A percentile compares a stretch with the other conserved stretches of the same genome.
These are phyloP conservation scores for Auriscalpium vulgare DNA, from an alignment of 768 basidiomycete genomes.

Conservation along the genomic window DNA sequence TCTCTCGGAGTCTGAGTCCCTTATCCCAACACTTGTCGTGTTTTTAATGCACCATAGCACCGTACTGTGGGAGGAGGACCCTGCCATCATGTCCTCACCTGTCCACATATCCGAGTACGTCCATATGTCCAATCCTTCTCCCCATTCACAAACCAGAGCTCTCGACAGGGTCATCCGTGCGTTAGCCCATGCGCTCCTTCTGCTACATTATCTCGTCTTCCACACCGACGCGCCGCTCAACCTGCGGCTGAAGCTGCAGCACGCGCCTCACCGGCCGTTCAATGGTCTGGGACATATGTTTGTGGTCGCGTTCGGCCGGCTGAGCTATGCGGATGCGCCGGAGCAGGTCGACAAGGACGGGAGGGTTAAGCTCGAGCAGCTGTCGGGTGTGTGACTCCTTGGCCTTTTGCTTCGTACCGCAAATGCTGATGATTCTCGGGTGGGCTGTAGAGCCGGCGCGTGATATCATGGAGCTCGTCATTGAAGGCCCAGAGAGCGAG, in stretches of 20 bases:
- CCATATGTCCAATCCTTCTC: neutral
- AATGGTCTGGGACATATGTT: slow-evolving; percentile 63
- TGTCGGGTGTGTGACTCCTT: slow-evolving; percentile 13
- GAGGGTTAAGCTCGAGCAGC: slow-evolving; percentile 16
- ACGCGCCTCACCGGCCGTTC: slow-evolving; percentile 45
- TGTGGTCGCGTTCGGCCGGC: slow-evolving; percentile 66
- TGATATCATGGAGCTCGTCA: slow-evolving; percentile 22
- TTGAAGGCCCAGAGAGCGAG: slow-evolving; percentile 24
- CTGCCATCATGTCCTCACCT: slow-evolving; percentile 30
- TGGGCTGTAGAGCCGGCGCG: slow-evolving; percentile 19
- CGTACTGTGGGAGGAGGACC: slow-evolving; percentile 62
- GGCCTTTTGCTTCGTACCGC: neutral
- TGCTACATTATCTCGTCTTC: slow-evolving; percentile 61
- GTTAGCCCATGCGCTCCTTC: slow-evolving; percentile 44
- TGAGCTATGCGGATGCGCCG: slow-evolving; percentile 49
- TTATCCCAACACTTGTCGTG: slow-evolving; percentile 60
- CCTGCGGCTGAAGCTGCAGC: slow-evolving; percentile 51
- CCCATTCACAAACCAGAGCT: slow-evolving; percentile 1
- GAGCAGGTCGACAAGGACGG: slow-evolving; percentile 15
- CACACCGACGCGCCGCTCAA: slow-evolving; percentile 32
- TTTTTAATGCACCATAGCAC: slow-evolving; percentile 45
- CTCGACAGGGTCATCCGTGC: slow-evolving; percentile 39
- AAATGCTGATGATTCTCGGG: neutral
- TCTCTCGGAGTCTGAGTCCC: slow-evolving; percentile 38
- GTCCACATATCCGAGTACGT: slow-evolving; percentile 32